Percentiles rank a stretch among this genome's conserved stretches.
Conservation (phyloP, 208 protist genomes). For the Trypanosoma cruzi region DNA sequence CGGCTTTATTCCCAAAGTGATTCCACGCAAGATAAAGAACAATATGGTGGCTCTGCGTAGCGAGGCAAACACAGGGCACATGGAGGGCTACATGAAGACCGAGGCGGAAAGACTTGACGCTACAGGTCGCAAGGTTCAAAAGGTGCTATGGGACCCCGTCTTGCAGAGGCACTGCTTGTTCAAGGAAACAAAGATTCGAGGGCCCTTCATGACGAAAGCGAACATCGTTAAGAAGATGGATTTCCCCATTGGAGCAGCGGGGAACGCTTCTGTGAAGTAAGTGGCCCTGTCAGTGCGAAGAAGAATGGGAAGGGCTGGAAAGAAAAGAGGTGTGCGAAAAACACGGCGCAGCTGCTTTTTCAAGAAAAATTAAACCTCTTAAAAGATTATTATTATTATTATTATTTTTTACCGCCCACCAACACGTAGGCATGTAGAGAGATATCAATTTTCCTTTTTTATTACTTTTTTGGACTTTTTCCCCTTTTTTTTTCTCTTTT, state of each 20-base stretch:
- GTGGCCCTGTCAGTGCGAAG: too few relatives aligned
- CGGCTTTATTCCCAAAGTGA: slow-evolving; percentile 83
- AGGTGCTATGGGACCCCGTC: slow-evolving; percentile 77
- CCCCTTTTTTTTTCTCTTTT: slow-evolving; percentile 1
- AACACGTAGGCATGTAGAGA: too few relatives aligned
- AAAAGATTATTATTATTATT: too few relatives aligned
- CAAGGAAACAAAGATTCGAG: slow-evolving; percentile 80
- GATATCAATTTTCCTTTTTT: too few relatives aligned
- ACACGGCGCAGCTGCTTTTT: background rate
- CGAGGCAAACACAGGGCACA: slow-evolving; percentile 84
- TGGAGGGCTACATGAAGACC: slow-evolving; percentile 86
- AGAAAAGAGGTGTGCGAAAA: slow-evolving; percentile 4
- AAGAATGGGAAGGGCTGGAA: background rate
- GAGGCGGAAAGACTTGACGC: slow-evolving; percentile 73
- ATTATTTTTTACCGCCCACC: too few relatives aligned
- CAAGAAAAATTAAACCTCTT: too few relatives aligned
- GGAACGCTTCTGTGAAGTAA: slow-evolving; percentile 17
- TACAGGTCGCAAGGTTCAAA: slow-evolving; percentile 80
- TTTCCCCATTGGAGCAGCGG: slow-evolving; percentile 46
- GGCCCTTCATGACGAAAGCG: slow-evolving; percentile 82
- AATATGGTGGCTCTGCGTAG: slow-evolving; percentile 82
- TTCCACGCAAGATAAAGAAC: slow-evolving; percentile 83
- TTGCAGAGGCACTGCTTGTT: slow-evolving; percentile 78
- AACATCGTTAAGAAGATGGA: slow-evolving; percentile 62
- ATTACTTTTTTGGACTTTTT: slow-evolving; percentile 1